phyloP scores from a whole-genome alignment of 306 rosid species.

The Cucumis hystrix region DNA sequence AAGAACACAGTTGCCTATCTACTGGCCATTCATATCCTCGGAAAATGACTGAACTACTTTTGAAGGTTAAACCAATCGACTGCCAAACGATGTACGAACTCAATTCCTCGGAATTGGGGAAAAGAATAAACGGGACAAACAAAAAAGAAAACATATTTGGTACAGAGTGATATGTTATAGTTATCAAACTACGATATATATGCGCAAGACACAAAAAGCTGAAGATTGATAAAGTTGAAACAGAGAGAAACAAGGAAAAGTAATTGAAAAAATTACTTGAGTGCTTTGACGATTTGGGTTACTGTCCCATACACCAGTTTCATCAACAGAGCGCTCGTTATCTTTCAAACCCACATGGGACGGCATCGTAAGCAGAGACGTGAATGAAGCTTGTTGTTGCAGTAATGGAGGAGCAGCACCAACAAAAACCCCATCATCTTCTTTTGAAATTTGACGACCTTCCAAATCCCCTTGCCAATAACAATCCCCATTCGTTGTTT shows the following conservation, averaged over 20 bases:
- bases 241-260: background rate
- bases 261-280: conserved; percentile 17
- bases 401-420: conserved; percentile 8
- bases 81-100: background rate
- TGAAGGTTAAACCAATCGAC: background rate
- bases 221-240: background rate
- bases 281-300: conserved; percentile 13
- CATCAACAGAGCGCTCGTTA: conserved; percentile 6
- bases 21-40: background rate
- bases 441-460: conserved; percentile 9
- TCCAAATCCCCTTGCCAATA: conserved; percentile 20
- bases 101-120: background rate
- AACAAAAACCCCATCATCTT: conserved; percentile 9
- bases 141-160: background rate
- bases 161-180: background rate
- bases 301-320: conserved; percentile 17
- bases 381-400: conserved; percentile 17
- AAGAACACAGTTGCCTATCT: background rate
- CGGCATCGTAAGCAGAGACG: conserved; percentile 32
- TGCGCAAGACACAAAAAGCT: background rate
- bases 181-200: background rate
- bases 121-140: background rate
- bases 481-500: conserved; percentile 5
- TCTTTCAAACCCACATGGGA: conserved; percentile 11
- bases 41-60: background rate